These are phyloP conservation scores for Termitomyces sp. DNA, from an alignment of 1,284 basidiomycete genomes.

Conservation along the genomic window DNA sequence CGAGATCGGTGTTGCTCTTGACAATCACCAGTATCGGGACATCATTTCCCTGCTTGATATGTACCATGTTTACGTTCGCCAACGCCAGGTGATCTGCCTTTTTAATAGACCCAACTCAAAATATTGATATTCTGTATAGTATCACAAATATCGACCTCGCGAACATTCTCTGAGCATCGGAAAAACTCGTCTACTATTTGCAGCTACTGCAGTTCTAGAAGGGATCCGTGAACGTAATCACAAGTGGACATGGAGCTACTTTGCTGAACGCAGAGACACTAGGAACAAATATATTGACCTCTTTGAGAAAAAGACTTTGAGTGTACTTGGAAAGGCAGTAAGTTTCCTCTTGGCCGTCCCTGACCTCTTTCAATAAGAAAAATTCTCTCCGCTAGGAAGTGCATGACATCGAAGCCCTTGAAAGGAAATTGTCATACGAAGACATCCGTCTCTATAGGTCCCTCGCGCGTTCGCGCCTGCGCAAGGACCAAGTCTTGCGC, in stretches of 20 bases:
- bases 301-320: constrained; percentile 76
- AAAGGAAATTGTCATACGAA: constrained; percentile 85
- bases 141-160: constrained; percentile 74
- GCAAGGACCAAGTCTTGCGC: constrained; percentile 76
- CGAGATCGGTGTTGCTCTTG: constrained; percentile 90
- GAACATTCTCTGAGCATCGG: constrained; percentile 66
- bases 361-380: background rate
- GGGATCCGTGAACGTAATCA: constrained; percentile 83
- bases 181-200: constrained; percentile 77
- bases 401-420: constrained; percentile 61
- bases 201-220: constrained; percentile 75
- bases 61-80: constrained; percentile 94
- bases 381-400: constrained; percentile 46
- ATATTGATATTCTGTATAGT: constrained; percentile 41
- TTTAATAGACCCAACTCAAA: background rate
- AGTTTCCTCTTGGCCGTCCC: constrained; percentile 13
- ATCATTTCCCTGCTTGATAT: constrained; percentile 92
- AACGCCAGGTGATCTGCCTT: constrained; percentile 61
- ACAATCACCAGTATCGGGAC: constrained; percentile 95
- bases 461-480: constrained; percentile 85
- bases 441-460: constrained; percentile 98
- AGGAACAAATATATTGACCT: constrained; percentile 80
- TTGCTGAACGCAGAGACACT: constrained; percentile 86
- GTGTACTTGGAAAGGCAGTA: constrained; percentile 45
- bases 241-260: constrained; percentile 93